phyloP scores from a whole-genome alignment of 2,329 filamentous ascomycete species.

The Colletotrichum cereale region DNA sequence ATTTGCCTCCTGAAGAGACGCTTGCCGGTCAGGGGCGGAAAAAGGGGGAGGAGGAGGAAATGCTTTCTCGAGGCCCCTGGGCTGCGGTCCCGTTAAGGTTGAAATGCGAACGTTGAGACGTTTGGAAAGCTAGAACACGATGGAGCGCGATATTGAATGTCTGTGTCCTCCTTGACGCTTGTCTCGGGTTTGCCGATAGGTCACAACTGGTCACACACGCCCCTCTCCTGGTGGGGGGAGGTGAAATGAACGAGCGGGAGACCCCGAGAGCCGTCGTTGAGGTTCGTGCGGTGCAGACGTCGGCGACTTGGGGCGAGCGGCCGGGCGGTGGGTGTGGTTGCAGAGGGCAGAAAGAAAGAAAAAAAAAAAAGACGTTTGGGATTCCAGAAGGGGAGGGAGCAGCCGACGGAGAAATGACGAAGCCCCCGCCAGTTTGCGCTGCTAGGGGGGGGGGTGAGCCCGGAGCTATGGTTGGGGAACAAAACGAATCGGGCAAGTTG shows the following conservation, averaged over 20 bases:
- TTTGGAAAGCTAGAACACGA: constrained; percentile 3
- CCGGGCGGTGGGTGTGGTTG: constrained; percentile 24
- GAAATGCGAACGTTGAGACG: constrained; percentile 6
- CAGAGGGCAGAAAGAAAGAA: not conserved
- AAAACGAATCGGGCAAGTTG: not conserved
- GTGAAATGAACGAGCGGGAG: not conserved
- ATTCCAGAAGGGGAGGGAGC: not conserved
- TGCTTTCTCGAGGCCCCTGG: constrained; percentile 18
- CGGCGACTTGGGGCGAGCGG: not conserved
- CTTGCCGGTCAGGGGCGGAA: not conserved
- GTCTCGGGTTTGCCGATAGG: constrained; percentile 9
- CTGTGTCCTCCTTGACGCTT: not conserved
- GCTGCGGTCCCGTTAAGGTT: constrained; percentile 37
- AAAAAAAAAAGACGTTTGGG: constrained; percentile 8
- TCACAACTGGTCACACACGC: not conserved
- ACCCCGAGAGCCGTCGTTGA: not conserved
- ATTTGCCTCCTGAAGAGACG: not conserved
- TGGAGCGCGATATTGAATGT: not conserved
- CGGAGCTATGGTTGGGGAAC: not conserved
- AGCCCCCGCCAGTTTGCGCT: constrained; percentile 14
- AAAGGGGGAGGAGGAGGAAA: not conserved
- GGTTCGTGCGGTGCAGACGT: constrained; percentile 27
- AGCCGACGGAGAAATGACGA: not conserved
- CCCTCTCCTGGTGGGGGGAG: not conserved
- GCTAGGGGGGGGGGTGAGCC: not conserved